Percentiles rank a stretch among this genome's conserved stretches.
Conservation (phyloP, 2,329 filamentous ascomycete species). For the Nothophoma quercina region DNA sequence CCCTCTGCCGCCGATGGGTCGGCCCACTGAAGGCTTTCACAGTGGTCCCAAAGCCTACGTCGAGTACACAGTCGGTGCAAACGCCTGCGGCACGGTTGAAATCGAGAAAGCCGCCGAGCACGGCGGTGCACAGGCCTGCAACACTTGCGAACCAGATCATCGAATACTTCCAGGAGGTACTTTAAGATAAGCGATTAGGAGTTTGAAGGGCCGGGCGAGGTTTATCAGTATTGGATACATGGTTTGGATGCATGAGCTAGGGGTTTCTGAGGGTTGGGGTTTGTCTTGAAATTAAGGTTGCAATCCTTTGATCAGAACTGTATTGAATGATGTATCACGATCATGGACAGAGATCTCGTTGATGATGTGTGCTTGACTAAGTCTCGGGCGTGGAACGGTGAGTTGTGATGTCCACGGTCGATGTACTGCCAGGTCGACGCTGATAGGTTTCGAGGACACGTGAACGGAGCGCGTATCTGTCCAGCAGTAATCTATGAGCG, state of each 20-base stretch:
- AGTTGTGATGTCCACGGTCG: too few species aligned
- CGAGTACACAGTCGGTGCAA: conserved; percentile 11
- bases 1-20: conserved; percentile 37
- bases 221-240: not conserved
- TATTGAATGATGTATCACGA: too few species aligned
- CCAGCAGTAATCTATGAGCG: too few species aligned
- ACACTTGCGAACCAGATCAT: conserved; percentile 7
- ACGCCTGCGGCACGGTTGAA: conserved; percentile 27
- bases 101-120: conserved; percentile 25
- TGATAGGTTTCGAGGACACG: too few species aligned
- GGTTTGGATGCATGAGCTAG: not conserved
- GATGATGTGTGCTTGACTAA: too few species aligned
- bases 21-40: not conserved
- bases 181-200: too few species aligned
- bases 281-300: not conserved
- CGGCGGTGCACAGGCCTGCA: conserved; percentile 15
- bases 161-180: not conserved
- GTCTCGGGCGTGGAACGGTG: too few species aligned
- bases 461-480: too few species aligned
- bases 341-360: too few species aligned
- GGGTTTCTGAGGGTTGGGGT: not conserved
- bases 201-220: not conserved
- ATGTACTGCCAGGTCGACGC: too few species aligned
- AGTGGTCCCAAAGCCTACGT: conserved; percentile 4
- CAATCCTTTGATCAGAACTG: not conserved